Evolutionary conservation across 768 basidiomycete genomes (phyloP), one percentile per base, ranked within the genome.

Genomic region (Tricholoma sp.): DNA sequence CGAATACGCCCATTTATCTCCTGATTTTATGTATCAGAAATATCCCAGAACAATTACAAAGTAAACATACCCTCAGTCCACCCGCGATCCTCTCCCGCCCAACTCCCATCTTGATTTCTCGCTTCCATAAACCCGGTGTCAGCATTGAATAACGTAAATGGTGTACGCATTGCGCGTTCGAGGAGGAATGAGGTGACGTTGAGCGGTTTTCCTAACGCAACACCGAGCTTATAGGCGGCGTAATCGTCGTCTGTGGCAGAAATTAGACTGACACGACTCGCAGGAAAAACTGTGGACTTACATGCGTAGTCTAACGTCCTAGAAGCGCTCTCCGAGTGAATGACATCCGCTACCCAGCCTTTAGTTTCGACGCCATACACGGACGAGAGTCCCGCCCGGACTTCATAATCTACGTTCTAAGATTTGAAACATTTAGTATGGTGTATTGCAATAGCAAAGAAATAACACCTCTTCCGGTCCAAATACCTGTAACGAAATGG

Each of bases 81-180:
- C 0, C 91, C 91, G 11, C 71, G 76, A 58, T 82, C 77, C 8
- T 79, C 77, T 8, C 91, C 88, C 3, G 89, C 89, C 85, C 86
- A 91, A 10, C 75, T 70, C 0, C 89, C 89, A 63, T 81, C 77
- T 12, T 76, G 76, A 55, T 86, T 84, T 49, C 86, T 77, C 0
- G 89, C 90, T 64, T 92, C 89, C 87, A 94, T 91, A 66, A 92
- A 92, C 1, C 87, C 86, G 0, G 86, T 89, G 1, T 72, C 73
- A 11, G 74, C 57, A 63, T 92, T 93, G 74, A 80, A 94, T 11
- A 93, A 69, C 0, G 78, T 79, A 66, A 84, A 86, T 0, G 88
- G 83, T 9, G 74, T 76, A 2, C 69, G 68, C 66, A 80, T 72
- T 0, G 87, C 76, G 10, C 91, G 80, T 18, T 79, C 68, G 21